Base-by-base conservation (phyloP, 2,329 filamentous ascomycete species). In the Fusarium torulosum region DNA sequence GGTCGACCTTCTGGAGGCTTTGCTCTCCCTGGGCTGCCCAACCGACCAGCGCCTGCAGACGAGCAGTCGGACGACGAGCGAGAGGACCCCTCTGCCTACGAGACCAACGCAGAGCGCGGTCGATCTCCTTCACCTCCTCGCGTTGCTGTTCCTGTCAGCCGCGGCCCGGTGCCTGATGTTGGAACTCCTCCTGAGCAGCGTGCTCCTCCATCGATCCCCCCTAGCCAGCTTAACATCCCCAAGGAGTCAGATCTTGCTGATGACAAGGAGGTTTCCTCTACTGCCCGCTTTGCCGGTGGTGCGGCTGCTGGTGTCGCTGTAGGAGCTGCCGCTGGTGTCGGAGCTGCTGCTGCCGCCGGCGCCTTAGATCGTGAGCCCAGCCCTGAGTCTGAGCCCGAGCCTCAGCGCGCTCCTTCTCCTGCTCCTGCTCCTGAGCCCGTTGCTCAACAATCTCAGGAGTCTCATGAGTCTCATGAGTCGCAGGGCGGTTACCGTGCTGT, bases 121-220 rank as follows among this genome's bases (percentile, higher is more conserved):
- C 59, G 66, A 33, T 67, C 66, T 46, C 81, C 83, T 45, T 97
- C 93, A 2, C 95, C 95, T 8, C 90, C 96, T 65, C 91, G 91
- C 49, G 86, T 98, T 70, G 94, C 94, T 15, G 90, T 95, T 79
- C 96, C 96, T 5, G 91, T 98, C 55, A 85, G 88, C 50, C 91
- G 91, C 58, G 86, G 84, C 51, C 81, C 84, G 5, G 83, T 83
- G 56, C 81, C 83, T 7, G 83, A 86, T 29, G 67, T 85, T 19
- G 83, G 90, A 71, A 84, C 86, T 20, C 71, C 77, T 51, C 74
- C 79, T 45, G 76, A 86, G 81, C 63, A 86, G 84, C 68, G 80
- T 41, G 81, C 83, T 37, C 84, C 86, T 25, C 85, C 85, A 19
- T 82, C 87, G 4, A 82, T 95, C 70, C 91, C 91, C 3, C 83